phyloP scores from a whole-genome alignment of 371 early-diverging fungal species.

The Mortierella sp. region DNA sequence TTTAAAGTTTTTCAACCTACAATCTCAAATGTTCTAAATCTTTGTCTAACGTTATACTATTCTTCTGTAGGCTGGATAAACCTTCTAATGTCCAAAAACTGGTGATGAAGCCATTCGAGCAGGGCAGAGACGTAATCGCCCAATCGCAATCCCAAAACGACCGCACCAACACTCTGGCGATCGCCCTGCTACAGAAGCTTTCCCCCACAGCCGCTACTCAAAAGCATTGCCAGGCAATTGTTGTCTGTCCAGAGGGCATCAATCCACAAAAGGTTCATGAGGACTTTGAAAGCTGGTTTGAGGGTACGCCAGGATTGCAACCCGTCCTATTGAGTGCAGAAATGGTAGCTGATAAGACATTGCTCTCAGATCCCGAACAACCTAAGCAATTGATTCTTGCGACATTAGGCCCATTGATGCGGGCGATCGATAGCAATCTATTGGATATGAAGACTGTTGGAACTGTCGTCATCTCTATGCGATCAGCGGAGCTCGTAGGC shows the following conservation, averaged over 20 bases:
- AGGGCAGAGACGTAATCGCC: slow-evolving; percentile 51
- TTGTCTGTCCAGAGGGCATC: slow-evolving; percentile 45
- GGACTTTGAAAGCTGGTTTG: slow-evolving; percentile 48
- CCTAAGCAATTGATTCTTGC: slow-evolving; percentile 45
- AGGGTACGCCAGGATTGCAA: slow-evolving; percentile 18
- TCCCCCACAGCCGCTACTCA: slow-evolving; percentile 20
- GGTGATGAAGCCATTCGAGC: slow-evolving; percentile 34
- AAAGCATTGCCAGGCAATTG: slow-evolving; percentile 41
- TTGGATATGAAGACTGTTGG: slow-evolving; percentile 31
- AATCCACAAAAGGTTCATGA: slow-evolving; percentile 41
- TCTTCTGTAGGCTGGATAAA: slow-evolving; percentile 20
- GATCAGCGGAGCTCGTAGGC: slow-evolving; percentile 30
- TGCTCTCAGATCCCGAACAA: slow-evolving; percentile 21
- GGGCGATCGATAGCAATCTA: slow-evolving; percentile 22
- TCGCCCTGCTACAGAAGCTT: slow-evolving; percentile 41
- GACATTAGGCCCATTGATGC: slow-evolving; percentile 44
- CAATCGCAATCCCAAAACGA: slow-evolving; percentile 54
- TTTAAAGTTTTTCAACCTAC: not conserved
- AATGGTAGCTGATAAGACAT: slow-evolving; percentile 1
- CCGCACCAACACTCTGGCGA: slow-evolving; percentile 50
- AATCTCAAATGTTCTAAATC: too few species aligned
- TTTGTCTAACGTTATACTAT: not conserved
- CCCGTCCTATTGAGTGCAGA: slow-evolving; percentile 18
- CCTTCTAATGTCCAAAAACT: slow-evolving; percentile 53
- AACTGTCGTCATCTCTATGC: slow-evolving; percentile 47